Base-by-base conservation (phyloP, 2,329 filamentous ascomycete species). In the Talaromyces sp. region DNA sequence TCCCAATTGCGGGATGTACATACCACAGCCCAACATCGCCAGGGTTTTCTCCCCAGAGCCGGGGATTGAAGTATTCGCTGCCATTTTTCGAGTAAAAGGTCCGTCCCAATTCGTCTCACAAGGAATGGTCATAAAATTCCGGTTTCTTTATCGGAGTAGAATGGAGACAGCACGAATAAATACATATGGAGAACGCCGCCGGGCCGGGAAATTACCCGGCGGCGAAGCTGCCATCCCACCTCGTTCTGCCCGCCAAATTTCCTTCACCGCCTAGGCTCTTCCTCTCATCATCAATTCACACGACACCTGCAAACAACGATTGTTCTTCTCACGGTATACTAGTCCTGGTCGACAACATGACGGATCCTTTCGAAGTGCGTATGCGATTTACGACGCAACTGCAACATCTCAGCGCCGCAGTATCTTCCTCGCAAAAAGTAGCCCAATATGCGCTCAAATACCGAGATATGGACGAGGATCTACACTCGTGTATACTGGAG, bases 401-500 rank as follows among this genome's bases (percentile, higher is more conserved):
- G 27, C 89, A 96, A 67, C 91, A 95, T 73, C 86, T 99, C 64
- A 96, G 93, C 74, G 95, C 95, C 13, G 93, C 91, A 5, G 89
- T 95, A 61, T 90, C 89, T 15, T 93, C 92, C 15, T 90, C 92
- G 1, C 90, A 93, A 71, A 97, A 97, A 79, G 91, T 93, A 3
- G 93, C 95, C 30, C 89, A 93, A 73, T 99, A 96, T 87, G 95
- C 95, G 15, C 83, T 99, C 65, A 96, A 92, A 76, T 91, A 96
- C 78, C 87, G 88, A 66, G 93, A 98, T 70, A 91, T 96, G 87
- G 92, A 96, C 73, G 96, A 99, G 79, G 95, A 99, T 76, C 80
- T 99, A 68, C 95, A 99, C 76, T 96, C 91, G 22, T 99, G 96
- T 77, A 98, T 99, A 70, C 78, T 99, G 51, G 95, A 99, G 78